Conservation (phyloP, 129 eudicot species). For the Flaveria linearis region DNA sequence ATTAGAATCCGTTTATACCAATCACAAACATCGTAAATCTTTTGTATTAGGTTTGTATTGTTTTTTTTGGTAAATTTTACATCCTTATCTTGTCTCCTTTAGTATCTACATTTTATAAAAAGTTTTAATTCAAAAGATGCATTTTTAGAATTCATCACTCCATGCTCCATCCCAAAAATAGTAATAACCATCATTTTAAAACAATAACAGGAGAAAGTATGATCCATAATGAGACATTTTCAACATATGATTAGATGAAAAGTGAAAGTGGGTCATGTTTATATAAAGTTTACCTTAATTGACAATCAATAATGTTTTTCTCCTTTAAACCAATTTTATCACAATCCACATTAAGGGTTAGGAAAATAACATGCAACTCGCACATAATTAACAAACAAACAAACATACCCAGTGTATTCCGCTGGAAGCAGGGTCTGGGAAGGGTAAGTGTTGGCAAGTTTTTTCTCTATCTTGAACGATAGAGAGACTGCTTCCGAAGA, state of each 20-base stretch:
- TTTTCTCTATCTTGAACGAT: no score
- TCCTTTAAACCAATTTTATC: neutral
- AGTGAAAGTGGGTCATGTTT: conserved; percentile 8
- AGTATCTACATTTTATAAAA: no score
- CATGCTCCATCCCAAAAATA: neutral
- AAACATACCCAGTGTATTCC: no score
- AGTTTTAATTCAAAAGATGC: neutral
- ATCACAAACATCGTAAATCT: no score
- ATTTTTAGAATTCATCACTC: neutral
- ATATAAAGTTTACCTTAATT: conserved; percentile 4
- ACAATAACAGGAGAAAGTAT: neutral
- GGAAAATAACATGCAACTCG: no score
- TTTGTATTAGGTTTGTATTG: no score
- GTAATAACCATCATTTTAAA: neutral
- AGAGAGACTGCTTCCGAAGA: no score
- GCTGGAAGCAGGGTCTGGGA: no score
- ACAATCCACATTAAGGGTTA: neutral
- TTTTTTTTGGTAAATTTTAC: no score
- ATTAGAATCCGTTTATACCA: no score
- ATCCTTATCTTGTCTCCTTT: no score
- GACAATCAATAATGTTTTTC: neutral
- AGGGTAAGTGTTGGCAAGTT: no score
- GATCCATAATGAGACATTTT: neutral
- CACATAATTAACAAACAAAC: neutral
- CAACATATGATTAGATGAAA: conserved; percentile 17